Base-by-base conservation (phyloP, 352 stramenopile species). In the Globisporangium canariense region DNA sequence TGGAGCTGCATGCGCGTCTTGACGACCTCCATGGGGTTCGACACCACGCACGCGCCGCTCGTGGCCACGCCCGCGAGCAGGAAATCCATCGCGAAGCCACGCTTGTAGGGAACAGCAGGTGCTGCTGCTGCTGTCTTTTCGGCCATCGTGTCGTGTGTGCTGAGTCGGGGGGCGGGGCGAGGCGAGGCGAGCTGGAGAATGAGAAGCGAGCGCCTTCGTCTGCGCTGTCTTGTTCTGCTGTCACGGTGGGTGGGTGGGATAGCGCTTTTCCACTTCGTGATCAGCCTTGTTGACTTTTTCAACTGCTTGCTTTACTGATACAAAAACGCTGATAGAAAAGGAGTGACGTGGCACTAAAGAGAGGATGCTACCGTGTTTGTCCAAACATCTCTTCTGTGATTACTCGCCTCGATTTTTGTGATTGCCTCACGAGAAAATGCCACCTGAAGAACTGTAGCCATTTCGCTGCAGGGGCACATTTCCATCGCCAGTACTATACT, bases 1-100 rank as follows among this genome's bases (percentile, higher is more conserved):
- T 96, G 87, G 41, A 96, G 69, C 73, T 96, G 87, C 87, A 96
- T 94, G 64, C 87, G 87, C 60, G 87, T 96, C 81, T 96, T 96
- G 65, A 96, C 79, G 49, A 94, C 86, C 68, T 96, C 87, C 85
- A 96, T 94, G n/a, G 87, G 87, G 65, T 96, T 96, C 41, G 87
- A 96, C 43, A 90, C 73, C 22, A 96, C 66, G 41, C 77, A 89
- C 8, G 87, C 86, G 46, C 76, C 71, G 66, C 81, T 83, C 5
- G 87, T 92, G 28, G 87, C 79, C 16, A 79, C 40, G 58, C 78
- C 86, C 20, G 77, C 87, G 58, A 96, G 69, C 32, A 86, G 32
- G 64, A 94, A 90, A 59, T 94, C 86, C 68, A 90, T 78, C 20
- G 72, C 20, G 54, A 92, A 86, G 69, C 78, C 66, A 14, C 83